Evolutionary conservation across 139 green algal genomes (phyloP), one percentile per base, ranked within the genome.

Genomic region (Trebouxia sp.): DNA sequence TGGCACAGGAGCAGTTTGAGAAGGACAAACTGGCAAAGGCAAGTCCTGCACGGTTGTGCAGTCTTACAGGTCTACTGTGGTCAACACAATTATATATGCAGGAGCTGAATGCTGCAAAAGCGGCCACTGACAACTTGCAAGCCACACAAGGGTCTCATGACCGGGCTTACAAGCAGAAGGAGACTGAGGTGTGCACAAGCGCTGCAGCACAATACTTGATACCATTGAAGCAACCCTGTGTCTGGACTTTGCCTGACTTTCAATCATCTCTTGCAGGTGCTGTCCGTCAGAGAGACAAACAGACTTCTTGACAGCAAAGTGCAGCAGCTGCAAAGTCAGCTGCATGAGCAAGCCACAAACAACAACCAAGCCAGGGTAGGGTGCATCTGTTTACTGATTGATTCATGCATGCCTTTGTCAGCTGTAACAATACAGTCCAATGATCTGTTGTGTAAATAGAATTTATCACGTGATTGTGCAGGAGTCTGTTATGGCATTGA

Each of bases 301-400:
- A 72, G 62, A 8, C 35, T 72, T 14, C 62, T 72, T 45, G 62
- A 72, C 43, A 35, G 62, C 0, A 72, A 41, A 45, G 10, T 72
- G 35, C 62, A 72, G 35, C 62, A 72, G 32, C 35, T 72, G 32
- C 62, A 72, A 35, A 45, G 14, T 41, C 62, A 72, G 62, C 62
- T 72, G 8, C 62, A 72, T 0, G 62, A 72, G 35, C 3, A 14
- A 5, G 35, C 62, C 5, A 35, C 62, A 72, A 43, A 24, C 32
- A 72, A n/a, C 32, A 72, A 72, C 11, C 62, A 72, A 72, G 62
- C 62, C 12, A 42, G 62, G 62, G 62, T 72, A 72, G 26, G 62
- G 4, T 42, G 47, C 9, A n/a, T n/a, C n/a, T n/a, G n/a, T n/a
- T n/a, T n/a, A n/a, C n/a, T n/a, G n/a, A n/a, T n/a, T n/a, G n/a